Evolutionary conservation across 177 flowering plant species (phyloP), one percentile per base, ranked within the genome.

Genomic region (Vitis hybrid): DNA sequence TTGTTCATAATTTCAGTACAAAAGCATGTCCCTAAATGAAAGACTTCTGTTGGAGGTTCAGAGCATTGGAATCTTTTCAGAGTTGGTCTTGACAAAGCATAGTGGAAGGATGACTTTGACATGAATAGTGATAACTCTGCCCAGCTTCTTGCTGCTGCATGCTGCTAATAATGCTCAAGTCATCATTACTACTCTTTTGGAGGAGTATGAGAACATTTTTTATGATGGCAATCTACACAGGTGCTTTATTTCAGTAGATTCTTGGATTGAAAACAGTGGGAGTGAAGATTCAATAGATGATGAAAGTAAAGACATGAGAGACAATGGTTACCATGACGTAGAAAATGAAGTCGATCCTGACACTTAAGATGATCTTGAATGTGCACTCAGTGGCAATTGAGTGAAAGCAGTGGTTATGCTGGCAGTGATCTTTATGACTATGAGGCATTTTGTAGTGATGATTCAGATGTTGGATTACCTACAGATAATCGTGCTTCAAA

Each of bases 111-210:
- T 77, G 98, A 93, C 68, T 89, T 85, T 73, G 97, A 91, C 74
- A 66, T 76, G 62, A 85, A 79, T 78, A 96, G 93, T 73, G 99
- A 95, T 71, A 84, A 77, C 77, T 88, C 98, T 72, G 91, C 93
- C 58, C 98, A 95, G 86, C 97, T 93, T 78, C 90, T 91, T 70
- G 99, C 98, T 81, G 99, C 97, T 54, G 99, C 99, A 56, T 86
- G 99, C 99, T 61, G 97, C 98, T 70, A 95, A 93, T 74, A 90
- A 86, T 84, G 99, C 99, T 64, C 98, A 93, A 72, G 95, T 93
- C 53, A 92, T 95, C 56, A 80, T 95, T 59, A 77, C 95, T 54
- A 87, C 88, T 22, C 94, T 95, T 52, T 74, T 95, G 82, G 98
- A 95, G 84, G 99, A 95, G 74, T 95, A 91, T 69, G 92, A 87